phyloP scores from a whole-genome alignment of 495 filamentous ascomycete species.

The Neurospora sp. region DNA sequence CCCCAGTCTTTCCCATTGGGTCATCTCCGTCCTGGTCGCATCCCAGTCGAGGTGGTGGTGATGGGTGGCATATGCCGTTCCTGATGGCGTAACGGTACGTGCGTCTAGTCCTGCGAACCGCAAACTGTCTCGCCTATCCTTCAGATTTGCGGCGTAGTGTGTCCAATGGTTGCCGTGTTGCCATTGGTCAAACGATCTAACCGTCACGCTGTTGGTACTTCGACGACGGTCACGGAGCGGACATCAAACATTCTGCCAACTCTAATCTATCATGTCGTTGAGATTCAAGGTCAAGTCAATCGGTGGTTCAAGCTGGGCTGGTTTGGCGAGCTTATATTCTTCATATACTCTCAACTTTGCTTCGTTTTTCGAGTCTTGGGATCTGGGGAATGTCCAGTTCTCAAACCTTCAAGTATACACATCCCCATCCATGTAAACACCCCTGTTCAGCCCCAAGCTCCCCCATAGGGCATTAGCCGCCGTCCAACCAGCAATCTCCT shows the following conservation, averaged over 20 bases:
- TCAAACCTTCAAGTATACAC: not conserved
- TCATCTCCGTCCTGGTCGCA: not conserved
- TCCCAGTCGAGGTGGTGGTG: not conserved
- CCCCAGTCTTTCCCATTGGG: not conserved
- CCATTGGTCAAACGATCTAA: not conserved
- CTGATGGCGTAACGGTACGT: not conserved
- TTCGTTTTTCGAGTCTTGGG: not conserved
- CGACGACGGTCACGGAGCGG: not conserved
- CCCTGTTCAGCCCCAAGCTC: slow-evolving; percentile 4
- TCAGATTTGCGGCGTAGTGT: not conserved
- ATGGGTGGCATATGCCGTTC: not conserved
- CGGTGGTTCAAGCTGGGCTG: not conserved
- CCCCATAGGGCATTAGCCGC: slow-evolving; percentile 29
- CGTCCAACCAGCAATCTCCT: slow-evolving; percentile 20
- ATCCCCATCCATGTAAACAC: not conserved
- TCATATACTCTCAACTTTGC: not conserved
- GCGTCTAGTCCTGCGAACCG: not conserved
- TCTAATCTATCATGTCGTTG: not conserved
- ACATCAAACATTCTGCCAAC: not conserved
- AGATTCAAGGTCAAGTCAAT: not conserved
- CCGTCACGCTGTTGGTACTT: not conserved
- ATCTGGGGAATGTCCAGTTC: not conserved
- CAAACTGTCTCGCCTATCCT: not conserved
- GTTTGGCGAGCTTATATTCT: not conserved
- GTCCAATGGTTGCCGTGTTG: not conserved